Base-by-base conservation (phyloP, 2,329 filamentous ascomycete genomes). In the Hortaea sp. region DNA sequence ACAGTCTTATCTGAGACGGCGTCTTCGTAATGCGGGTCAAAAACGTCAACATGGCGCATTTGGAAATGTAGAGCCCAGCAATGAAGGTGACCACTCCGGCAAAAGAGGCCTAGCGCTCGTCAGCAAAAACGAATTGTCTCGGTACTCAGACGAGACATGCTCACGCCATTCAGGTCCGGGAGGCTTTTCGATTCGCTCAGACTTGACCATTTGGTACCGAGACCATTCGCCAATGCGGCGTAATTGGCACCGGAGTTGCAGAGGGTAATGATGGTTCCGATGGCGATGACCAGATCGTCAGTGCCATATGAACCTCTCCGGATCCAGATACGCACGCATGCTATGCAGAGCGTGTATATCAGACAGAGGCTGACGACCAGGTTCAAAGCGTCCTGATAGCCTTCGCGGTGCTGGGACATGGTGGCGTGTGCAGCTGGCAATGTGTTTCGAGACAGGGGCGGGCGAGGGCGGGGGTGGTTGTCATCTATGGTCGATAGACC, bases 331-430 rank as follows among this genome's bases (percentile, higher is more conserved):
- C 61, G 53, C 20, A 61, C 47, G 6, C 56, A 44, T 27, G 55
- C 58, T 35, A 62, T 55, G 52, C 53, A 58, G 7, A 59, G 45
- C 28, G 56, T 61, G 42, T 62, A 62, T 34, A 54, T 53, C 29
- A 63, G 53, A 45, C 58, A 61, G n/a, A 63, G 53, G 43, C 56
- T 61, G 48, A 61, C 52, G 13, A 58, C 55, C 38, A 62, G 59
- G 34, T 51, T 57, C 48, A 58, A 44, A 3, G 53, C 52, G 31
- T 60, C 55, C 43, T 53, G 45, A 46, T 55, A 57, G 27, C 57
- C 58, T 39, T 57, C 45, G 32, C 52, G 51, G 32, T 35, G 32
- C 29, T 45, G 49, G 38, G 56, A 53, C 56, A 58, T 57, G 27
- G 41, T 51, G 44, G 27, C 32, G 31, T 9, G 27, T 20, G 45